Conservation (phyloP, 2,329 filamentous ascomycete genomes). For the Fragosphaeria purpurea region DNA sequence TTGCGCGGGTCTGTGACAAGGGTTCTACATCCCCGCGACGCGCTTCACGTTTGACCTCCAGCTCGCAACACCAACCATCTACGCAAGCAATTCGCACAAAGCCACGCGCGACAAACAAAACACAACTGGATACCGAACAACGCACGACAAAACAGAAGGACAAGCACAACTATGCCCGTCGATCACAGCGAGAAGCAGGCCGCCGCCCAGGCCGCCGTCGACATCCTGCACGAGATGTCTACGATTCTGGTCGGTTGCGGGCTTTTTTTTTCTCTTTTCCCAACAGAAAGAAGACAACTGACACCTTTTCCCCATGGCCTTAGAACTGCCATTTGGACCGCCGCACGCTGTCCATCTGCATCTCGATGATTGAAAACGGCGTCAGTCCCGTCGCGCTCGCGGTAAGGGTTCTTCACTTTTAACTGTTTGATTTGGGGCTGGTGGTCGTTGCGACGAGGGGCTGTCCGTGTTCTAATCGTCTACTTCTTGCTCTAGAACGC, state of each 20-base stretch:
- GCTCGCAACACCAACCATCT: no score
- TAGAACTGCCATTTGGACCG: constrained; percentile 92
- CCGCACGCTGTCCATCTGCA: constrained; percentile 84
- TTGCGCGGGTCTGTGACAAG: no score
- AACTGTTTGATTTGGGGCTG: neutral
- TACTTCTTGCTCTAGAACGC: constrained; percentile 34
- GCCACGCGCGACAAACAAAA: neutral
- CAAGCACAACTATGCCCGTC: constrained; percentile 20
- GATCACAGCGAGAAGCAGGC: constrained; percentile 57
- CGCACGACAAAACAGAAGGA: neutral
- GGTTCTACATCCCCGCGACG: no score
- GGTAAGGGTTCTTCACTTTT: constrained; percentile 41
- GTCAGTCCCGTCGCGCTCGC: constrained; percentile 92
- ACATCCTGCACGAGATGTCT: constrained; percentile 76
- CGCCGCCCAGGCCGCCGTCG: constrained; percentile 71
- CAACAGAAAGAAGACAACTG: neutral
- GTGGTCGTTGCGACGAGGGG: neutral
- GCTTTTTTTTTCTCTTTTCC: neutral
- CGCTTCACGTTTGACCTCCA: no score
- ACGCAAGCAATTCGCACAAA: no score
- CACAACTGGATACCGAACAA: neutral
- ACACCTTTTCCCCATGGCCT: neutral
- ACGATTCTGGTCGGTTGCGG: constrained; percentile 66
- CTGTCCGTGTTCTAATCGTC: neutral
- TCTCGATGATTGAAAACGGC: constrained; percentile 93